These are phyloP conservation scores for Aspergillus ochraceus DNA, from an alignment of 2,329 filamentous ascomycete genomes.

Conservation along the genomic window DNA sequence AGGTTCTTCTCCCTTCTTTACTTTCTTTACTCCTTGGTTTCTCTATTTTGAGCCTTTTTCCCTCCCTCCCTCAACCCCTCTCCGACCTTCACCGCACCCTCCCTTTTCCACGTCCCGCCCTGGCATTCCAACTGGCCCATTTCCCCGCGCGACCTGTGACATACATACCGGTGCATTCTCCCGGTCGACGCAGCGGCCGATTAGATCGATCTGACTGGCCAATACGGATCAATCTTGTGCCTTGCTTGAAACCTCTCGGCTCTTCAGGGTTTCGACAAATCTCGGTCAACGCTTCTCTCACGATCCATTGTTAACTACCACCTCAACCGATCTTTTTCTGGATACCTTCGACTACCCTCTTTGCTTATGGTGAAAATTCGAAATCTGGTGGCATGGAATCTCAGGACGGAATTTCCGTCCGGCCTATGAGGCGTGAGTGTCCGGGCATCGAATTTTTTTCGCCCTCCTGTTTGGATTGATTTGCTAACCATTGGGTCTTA, in stretches of 20 bases:
- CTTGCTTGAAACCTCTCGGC: constrained; percentile 15
- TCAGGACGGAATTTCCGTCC: constrained; percentile 58
- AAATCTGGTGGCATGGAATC: constrained; percentile 40
- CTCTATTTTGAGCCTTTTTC: constrained; percentile 9
- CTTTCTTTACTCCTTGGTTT: constrained; percentile 17
- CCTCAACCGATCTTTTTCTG: constrained; percentile 2
- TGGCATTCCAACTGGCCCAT: constrained; percentile 29
- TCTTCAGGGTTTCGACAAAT: constrained; percentile 7
- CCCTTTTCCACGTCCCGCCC: constrained; percentile 17
- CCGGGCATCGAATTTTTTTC: not conserved
- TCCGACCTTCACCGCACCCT: constrained; percentile 18
- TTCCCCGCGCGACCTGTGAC: constrained; percentile 26
- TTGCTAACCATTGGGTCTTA: constrained; percentile 16
- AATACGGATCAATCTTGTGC: constrained; percentile 9
- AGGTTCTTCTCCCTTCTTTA: not conserved
- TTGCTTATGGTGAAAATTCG: constrained; percentile 32
- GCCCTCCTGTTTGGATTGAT: constrained; percentile 5
- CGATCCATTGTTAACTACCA: not conserved
- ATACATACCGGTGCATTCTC: constrained; percentile 32
- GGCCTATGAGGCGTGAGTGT: constrained; percentile 68
- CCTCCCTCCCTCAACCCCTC: constrained; percentile 10
- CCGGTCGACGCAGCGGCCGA: constrained; percentile 30
- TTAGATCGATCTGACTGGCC: constrained; percentile 17
- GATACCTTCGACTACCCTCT: not conserved
- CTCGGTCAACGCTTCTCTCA: not conserved